Conservation (phyloP, 305 asterid genomes). For the Rubia peregrina region DNA sequence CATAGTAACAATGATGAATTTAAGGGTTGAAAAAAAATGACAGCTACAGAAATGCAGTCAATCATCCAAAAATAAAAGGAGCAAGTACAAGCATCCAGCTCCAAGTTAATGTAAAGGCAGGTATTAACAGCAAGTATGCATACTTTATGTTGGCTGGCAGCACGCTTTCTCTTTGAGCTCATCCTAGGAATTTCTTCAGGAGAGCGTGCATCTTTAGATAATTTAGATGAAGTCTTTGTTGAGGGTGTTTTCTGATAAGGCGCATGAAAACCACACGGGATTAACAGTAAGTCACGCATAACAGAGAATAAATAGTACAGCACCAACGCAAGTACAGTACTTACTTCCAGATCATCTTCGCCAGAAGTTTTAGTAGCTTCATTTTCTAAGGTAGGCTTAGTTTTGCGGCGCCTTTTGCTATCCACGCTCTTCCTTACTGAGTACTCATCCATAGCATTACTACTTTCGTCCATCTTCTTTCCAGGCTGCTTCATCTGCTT, state of each 20-base stretch:
- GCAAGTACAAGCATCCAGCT: background rate
- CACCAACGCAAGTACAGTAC: constrained; percentile 11
- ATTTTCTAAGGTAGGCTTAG: constrained; percentile 40
- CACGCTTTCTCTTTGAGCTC: constrained; percentile 56
- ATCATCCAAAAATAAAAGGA: background rate
- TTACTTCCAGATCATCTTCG: constrained; percentile 47
- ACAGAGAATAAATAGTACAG: constrained; percentile 8
- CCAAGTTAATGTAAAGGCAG: background rate
- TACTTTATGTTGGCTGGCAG: constrained; percentile 57
- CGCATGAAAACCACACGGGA: constrained; percentile 11
- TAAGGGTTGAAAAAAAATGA: background rate
- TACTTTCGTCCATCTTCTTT: constrained; percentile 34
- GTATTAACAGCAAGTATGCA: background rate
- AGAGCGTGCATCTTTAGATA: constrained; percentile 37
- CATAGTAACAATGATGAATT: background rate
- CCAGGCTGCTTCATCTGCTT: constrained; percentile 40
- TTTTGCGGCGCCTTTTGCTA: constrained; percentile 44
- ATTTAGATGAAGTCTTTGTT: constrained; percentile 43
- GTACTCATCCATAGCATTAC: constrained; percentile 33
- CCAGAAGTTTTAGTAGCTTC: constrained; percentile 35
- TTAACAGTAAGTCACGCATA: background rate
- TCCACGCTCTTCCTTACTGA: constrained; percentile 36
- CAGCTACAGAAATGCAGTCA: background rate
- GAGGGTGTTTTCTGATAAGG: constrained; percentile 35
- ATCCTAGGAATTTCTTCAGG: constrained; percentile 47